Conservation (phyloP, 2,329 filamentous ascomycete genomes). For the Talaromyces amestolkiae region DNA sequence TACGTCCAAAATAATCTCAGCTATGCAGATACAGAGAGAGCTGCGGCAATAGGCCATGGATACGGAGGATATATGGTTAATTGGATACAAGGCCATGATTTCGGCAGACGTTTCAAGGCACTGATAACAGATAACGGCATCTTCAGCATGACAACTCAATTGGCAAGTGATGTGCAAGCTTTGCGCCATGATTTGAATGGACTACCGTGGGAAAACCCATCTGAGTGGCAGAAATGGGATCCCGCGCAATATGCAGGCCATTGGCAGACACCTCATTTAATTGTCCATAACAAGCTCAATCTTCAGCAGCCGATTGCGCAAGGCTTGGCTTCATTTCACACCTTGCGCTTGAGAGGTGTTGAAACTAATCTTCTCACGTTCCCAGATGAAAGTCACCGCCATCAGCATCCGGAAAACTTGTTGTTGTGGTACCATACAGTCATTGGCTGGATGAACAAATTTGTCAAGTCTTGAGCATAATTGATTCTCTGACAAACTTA, state of each 20-base stretch:
- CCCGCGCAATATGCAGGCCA: background rate
- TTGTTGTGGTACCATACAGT: background rate
- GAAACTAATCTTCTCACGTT: background rate
- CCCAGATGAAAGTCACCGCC: background rate
- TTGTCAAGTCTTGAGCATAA: background rate
- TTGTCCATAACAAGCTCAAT: background rate
- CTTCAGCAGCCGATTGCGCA: background rate
- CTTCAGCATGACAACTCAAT: background rate
- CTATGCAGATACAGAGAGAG: background rate
- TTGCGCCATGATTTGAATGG: background rate
- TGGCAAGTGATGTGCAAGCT: background rate
- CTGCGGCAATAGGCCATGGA: background rate
- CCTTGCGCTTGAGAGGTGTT: background rate
- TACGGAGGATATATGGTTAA: background rate
- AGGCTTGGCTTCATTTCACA: background rate
- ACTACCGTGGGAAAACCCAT: background rate
- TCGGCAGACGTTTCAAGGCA: background rate
- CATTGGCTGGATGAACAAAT: background rate
- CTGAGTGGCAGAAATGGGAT: background rate
- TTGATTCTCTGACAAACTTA: too few relatives aligned
- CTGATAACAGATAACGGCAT: background rate
- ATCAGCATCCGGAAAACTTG: background rate
- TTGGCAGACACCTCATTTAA: background rate
- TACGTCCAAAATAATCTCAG: background rate
- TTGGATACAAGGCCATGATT: background rate